Percentiles rank a stretch among this genome's conserved stretches.
Evolutionary conservation across 2,329 filamentous ascomycete species (phyloP).

Genomic region (Botrytis tulipae): DNA sequence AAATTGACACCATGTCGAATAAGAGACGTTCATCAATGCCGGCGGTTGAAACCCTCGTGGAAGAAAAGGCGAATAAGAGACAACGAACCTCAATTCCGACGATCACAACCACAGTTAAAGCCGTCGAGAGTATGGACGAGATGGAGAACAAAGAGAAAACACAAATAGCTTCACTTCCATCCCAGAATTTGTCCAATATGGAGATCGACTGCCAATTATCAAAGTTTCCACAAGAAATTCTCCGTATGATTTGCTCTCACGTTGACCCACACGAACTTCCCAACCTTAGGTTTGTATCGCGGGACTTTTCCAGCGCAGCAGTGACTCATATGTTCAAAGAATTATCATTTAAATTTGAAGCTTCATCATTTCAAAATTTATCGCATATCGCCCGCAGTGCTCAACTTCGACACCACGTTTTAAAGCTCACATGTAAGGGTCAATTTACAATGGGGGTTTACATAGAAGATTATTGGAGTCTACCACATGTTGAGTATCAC

Average conservation of each 20-base stretch:
- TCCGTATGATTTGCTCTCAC: neutral
- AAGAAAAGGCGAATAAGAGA: neutral
- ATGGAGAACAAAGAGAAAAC: neutral
- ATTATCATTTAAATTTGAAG: neutral
- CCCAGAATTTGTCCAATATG: neutral
- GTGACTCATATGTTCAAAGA: neutral
- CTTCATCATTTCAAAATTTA: neutral
- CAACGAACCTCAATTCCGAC: neutral
- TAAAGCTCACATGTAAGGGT: no score
- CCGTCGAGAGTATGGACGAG: no score
- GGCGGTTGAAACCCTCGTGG: no score
- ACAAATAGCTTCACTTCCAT: neutral
- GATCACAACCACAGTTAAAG: neutral
- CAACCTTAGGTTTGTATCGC: neutral
- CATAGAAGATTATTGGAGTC: neutral
- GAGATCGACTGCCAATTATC: neutral
- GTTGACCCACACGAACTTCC: neutral
- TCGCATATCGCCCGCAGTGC: neutral
- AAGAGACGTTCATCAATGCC: no score
- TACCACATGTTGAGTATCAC: neutral
- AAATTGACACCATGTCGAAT: neutral
- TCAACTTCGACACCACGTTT: neutral
- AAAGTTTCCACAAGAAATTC: neutral
- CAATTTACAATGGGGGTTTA: no score
- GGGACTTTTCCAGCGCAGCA: neutral